Evolutionary conservation across 495 filamentous ascomycete genomes (phyloP), one percentile per base, ranked within the genome.

Genomic region (Evernia prunastri): DNA sequence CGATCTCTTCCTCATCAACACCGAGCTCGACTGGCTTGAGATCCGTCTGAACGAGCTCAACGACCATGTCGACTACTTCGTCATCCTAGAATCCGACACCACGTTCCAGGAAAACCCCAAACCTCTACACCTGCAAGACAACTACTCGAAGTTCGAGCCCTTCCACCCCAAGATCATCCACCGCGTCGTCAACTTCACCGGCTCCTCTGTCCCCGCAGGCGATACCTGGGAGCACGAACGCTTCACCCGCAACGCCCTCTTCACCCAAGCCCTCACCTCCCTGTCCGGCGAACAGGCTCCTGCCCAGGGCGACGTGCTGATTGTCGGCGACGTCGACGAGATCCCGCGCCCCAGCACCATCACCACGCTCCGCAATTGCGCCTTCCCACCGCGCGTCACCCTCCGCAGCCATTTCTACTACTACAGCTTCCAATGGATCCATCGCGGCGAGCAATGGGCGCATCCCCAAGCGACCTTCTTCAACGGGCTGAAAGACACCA

Each of bases 381-480:
- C 58, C 4, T 82, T 83, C 70, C 81, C 82, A 1, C 75, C 73
- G 15, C 77, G 82, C 13, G 71, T 82, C 31, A 84, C 82, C 9
- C 75, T 85, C n/a, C 70, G 77, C 20, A 78, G 73, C 29, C 68
- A 74, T 31, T 83, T 82, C 71, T 84, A 84, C 68, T 82, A 82
- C 68, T 85, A 85, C 72, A 75, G 71, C 62, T 85, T 84, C 71
- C 82, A 84, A 70, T 83, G 76, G 71, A 71, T 76, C 40, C 81
- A 82, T 59, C 71, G 69, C 17, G 78, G 76, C n/a, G 27, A 71
- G 33, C 76, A 83, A 65, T 84, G 82, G 82, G 66, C 74, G 15
- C 81, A 84, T 59, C 82, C 82, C 12, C 82, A 84, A 68, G 82
- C 81, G 0, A 84, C 81, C 2, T 79, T 73, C 49, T 85, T 79